phyloP scores from a whole-genome alignment of 1,139 yeast species.

The Wickerhamomyces sp. region DNA sequence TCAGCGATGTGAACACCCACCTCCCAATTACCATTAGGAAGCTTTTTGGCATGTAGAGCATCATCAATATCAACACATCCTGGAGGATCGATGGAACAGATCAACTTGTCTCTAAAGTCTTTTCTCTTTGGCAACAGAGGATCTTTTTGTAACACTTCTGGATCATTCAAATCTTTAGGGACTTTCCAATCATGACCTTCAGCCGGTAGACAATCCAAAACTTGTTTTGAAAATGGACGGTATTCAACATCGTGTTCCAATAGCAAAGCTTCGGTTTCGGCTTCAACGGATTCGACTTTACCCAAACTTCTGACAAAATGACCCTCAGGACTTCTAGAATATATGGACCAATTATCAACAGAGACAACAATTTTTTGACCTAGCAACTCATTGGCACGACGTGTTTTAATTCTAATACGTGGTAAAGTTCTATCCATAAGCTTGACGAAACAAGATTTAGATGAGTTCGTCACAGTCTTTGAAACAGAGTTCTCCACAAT shows the following conservation, averaged over 20 bases:
- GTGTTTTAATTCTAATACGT: slow-evolving; percentile 77
- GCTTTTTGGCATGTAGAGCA: slow-evolving; percentile 80
- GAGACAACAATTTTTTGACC: slow-evolving; percentile 91
- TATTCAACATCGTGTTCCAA: slow-evolving; percentile 96
- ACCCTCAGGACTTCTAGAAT: slow-evolving; percentile 86
- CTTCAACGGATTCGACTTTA: slow-evolving; percentile 84
- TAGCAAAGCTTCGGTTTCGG: slow-evolving; percentile 92
- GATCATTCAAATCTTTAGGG: slow-evolving; percentile 53
- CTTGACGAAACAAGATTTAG: slow-evolving; percentile 76
- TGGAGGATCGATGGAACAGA: slow-evolving; percentile 97
- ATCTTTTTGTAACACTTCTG: slow-evolving; percentile 41
- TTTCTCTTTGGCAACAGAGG: slow-evolving; percentile 59
- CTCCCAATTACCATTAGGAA: slow-evolving; percentile 92
- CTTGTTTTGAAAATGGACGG: slow-evolving; percentile 91
- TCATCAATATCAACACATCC: slow-evolving; percentile 99
- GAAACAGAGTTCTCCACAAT: slow-evolving; percentile 76
- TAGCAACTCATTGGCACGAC: slow-evolving; percentile 73
- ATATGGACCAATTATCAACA: slow-evolving; percentile 86
- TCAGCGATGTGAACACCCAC: slow-evolving; percentile 99
- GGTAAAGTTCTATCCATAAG: slow-evolving; percentile 91
- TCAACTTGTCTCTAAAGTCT: slow-evolving; percentile 82
- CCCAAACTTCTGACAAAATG: slow-evolving; percentile 91
- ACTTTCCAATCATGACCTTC: slow-evolving; percentile 95
- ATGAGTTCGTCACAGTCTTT: slow-evolving; percentile 43
- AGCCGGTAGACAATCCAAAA: slow-evolving; percentile 82